A percentile compares a stretch with the other conserved stretches of the same genome.
These are phyloP conservation scores for Cyclotella choctawhatcheeana DNA, from an alignment of 108 stramenopile species.

Conservation along the genomic window DNA sequence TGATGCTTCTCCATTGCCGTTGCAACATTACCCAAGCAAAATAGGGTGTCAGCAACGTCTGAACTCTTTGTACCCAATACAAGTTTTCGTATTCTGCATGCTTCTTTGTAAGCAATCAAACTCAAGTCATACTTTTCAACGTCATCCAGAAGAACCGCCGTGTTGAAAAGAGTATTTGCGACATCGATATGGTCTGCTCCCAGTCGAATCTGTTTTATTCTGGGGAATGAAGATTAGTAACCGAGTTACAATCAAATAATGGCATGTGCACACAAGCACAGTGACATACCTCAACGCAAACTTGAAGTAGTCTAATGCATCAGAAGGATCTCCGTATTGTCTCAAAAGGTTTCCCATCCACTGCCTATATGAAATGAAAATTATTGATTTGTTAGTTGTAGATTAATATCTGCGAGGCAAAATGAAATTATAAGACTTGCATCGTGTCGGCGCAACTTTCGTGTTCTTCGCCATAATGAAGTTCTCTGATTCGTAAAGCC, in stretches of 20 bases:
- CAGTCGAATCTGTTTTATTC: constrained; percentile 50
- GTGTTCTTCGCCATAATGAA: constrained; percentile 55
- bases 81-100: constrained; percentile 47
- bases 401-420: too few species aligned
- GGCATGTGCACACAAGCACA: too few species aligned
- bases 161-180: constrained; percentile 58
- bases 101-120: constrained; percentile 55
- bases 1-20: constrained; percentile 49
- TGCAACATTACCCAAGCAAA: constrained; percentile 56
- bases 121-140: constrained; percentile 55
- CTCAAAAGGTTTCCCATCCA: constrained; percentile 59
- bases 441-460: constrained; percentile 59
- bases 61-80: constrained; percentile 34
- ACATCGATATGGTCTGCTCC: constrained; percentile 55
- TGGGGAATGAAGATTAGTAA: too few species aligned
- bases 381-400: too few species aligned
- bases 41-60: constrained; percentile 59
- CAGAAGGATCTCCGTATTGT: constrained; percentile 50
- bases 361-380: too few species aligned
- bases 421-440: too few species aligned
- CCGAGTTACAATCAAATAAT: too few species aligned
- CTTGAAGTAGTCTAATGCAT: constrained; percentile 56
- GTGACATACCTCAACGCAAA: constrained; percentile 50
- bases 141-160: constrained; percentile 57
- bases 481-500: constrained; percentile 49